Base-by-base conservation (phyloP, 345 rosid genomes). In the Geranium rotundifolium region DNA sequence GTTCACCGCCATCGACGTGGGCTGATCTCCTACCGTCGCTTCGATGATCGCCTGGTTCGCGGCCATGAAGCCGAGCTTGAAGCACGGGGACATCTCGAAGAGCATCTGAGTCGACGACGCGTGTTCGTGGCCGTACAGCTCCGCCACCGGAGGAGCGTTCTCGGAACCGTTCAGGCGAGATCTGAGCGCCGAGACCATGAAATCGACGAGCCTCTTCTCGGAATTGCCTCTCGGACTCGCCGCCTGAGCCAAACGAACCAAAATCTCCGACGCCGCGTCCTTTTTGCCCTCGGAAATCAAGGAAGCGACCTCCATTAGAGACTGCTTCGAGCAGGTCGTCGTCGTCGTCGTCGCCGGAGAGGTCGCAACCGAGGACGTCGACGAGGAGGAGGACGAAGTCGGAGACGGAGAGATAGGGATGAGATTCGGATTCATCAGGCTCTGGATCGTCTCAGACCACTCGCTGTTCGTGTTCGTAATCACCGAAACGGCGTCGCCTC, bases 41-140 rank as follows among this genome's bases (percentile, higher is more conserved):
- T 88, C 90, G 5, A 93, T 75, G 57, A 93, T 88, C 56, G 95
- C 95, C 60, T 78, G 81, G 76, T 93, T 90, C 2, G 97, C 97
- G n/a, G 97, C 91, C 86, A 78, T 65, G 73, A 93, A 86, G 16
- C 92, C 92, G 17, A 84, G 90, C 65, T 80, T 82, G 75, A 88
- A 90, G 75, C 96, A 93, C 12, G 89, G 95, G 70, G 90, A 88
- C 1, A 81, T 29, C 50, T 88, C 90, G 72, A 80, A 86, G 17
- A 93, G 86, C 61, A 70, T 62, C 59, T 82, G 88, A 57, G 81
- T 90, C 49, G 99, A 75, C 54, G 7, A 57, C 1, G 67, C 56
- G 59, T 88, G 97, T 64, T 90, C 95, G 64, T 71, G 73, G 67
- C 72, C 58, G 69, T 75, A 88, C 62, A 93, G 58, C 70, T 93